Percentiles rank a stretch among this genome's conserved stretches.
phyloP scores from a whole-genome alignment of 345 rosid species.

The Populus tremula region DNA sequence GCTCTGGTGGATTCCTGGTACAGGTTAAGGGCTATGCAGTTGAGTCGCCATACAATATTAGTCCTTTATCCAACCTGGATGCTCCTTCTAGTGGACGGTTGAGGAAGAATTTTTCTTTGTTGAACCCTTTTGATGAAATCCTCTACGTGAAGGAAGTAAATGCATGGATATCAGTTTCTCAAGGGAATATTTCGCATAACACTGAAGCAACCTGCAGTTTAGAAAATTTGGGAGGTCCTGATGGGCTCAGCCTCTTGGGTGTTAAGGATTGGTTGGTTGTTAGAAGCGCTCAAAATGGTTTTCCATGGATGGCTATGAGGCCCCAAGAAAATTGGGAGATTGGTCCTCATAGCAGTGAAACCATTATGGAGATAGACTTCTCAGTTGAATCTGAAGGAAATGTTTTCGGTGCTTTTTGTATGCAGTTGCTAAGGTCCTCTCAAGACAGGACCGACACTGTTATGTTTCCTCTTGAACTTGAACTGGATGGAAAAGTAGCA shows the following conservation, averaged over 20 bases:
- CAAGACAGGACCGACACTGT: constrained; percentile 41
- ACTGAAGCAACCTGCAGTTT: constrained; percentile 49
- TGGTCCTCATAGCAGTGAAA: constrained; percentile 34
- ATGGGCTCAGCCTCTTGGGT: constrained; percentile 22
- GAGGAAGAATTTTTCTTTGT: constrained; percentile 55
- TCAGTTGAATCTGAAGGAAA: constrained; percentile 44
- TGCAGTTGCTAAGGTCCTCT: constrained; percentile 50
- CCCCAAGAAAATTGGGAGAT: constrained; percentile 57
- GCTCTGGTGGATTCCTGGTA: constrained; percentile 65
- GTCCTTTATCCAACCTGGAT: constrained; percentile 37
- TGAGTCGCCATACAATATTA: constrained; percentile 54
- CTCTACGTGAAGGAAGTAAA: constrained; percentile 49
- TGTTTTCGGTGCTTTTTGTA: constrained; percentile 47
- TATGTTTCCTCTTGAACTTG: constrained; percentile 55
- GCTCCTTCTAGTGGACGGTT: constrained; percentile 38
- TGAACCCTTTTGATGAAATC: constrained; percentile 58
- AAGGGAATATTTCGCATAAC: constrained; percentile 39
- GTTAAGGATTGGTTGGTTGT: constrained; percentile 55
- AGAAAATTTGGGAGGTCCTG: constrained; percentile 26
- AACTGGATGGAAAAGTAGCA: constrained; percentile 33
- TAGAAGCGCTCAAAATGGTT: constrained; percentile 35
- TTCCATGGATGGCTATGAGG: constrained; percentile 46
- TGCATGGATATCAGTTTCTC: constrained; percentile 54
- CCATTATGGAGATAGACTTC: constrained; percentile 52
- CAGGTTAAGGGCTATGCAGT: constrained; percentile 56